phyloP scores from a whole-genome alignment of 129 eudicot genomes.

The Lactuca saligna region DNA sequence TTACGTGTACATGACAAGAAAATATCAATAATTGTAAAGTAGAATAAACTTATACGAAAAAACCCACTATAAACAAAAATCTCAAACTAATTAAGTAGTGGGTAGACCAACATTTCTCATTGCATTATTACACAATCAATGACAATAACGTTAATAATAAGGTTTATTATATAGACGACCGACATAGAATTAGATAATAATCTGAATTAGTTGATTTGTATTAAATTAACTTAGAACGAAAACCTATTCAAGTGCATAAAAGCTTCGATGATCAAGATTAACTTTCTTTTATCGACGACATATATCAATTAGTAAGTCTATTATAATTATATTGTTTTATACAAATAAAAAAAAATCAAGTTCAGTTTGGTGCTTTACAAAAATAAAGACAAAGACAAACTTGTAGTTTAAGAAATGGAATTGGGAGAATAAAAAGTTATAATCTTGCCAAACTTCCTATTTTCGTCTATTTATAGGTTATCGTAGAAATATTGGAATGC shows the following conservation, averaged over 20 bases:
- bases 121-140: background rate
- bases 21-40: conserved; percentile 6
- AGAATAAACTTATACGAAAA: background rate
- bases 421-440: background rate
- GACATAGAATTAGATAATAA: background rate
- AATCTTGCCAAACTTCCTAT: conserved; percentile 15
- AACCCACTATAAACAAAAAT: background rate
- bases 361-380: background rate
- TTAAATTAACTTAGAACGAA: background rate
- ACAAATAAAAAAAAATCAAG: no score
- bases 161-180: background rate
- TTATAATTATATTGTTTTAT: background rate
- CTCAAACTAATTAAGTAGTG: background rate
- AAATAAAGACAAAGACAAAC: background rate
- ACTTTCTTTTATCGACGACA: background rate
- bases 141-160: no score
- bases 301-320: background rate
- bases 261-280: no score
- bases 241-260: no score
- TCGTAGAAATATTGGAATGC: background rate
- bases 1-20: background rate
- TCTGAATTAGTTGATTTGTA: background rate
- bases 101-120: background rate
- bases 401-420: background rate
- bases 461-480: background rate